Base-by-base conservation (phyloP, 176 grass and related monocot species). In the Ananas comosus region DNA sequence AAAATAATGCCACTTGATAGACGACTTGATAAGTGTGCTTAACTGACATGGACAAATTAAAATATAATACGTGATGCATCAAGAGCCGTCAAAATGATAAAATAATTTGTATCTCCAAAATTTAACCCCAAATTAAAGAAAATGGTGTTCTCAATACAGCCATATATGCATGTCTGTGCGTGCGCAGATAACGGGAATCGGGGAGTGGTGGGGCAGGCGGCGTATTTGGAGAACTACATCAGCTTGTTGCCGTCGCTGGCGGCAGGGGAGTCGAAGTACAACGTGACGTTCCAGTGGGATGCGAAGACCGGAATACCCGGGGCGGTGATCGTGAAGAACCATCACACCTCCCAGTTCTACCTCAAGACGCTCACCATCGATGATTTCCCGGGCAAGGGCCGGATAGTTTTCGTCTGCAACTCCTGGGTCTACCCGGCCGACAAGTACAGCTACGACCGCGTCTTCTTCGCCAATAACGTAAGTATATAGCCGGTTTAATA, bases 381-480 rank as follows among this genome's bases (percentile, higher is more conserved):
- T 13, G 63, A 87, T 4, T 73, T 96, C 6, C 81, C 67, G 0
- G 81, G 91, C 11, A 81, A 81, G 72, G 79, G 84, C 22, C 48
- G 28, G 1, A 56, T 96, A 10, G 49, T 81, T 48, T 96, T 96
- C 70, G 74, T 85, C 54, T 86, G 87, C 70, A 91, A 91, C 79
- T 91, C 91, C 0, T 96, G 84, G 91, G 64, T 96, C 54, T 88
- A 96, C 73, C 87, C 87, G 10, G 27, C 1, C 1, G 63, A 0
- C 47, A 88, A 68, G 8, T 88, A 83, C 76, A 6, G 8, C 3
- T 91, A 96, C 67, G 67, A 54, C 69, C 84, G 91, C 1, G 28
- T 91, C 63, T 91, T 96, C 84, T 96, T 96, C 51, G 56, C 81
- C 24, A 96, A 96, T 63, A 81, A 87, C 11, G 91, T 90, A 49